Evolutionary conservation across 2,329 filamentous ascomycete species (phyloP).

Genomic region (Ophiostoma pallidulum): DNA sequence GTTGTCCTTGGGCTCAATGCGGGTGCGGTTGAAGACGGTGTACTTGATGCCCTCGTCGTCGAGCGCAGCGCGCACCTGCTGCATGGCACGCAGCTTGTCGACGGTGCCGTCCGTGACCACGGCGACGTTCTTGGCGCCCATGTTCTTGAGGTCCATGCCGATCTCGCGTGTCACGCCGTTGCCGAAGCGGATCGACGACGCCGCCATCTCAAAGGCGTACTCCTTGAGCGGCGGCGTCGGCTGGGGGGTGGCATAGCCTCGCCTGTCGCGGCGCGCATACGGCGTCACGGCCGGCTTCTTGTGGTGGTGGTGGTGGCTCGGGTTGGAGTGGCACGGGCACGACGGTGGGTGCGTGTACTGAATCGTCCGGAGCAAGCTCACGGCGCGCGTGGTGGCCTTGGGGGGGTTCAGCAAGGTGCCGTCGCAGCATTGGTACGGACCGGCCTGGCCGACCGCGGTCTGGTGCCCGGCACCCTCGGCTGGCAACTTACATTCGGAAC

Average conservation of each 20-base stretch:
- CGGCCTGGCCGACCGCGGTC: too few relatives aligned
- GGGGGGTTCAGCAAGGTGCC: too few relatives aligned
- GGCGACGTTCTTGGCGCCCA: constrained; percentile 77
- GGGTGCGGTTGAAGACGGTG: constrained; percentile 69
- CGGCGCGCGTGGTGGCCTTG: constrained; percentile 53
- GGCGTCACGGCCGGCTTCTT: constrained; percentile 46
- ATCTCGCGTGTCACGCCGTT: constrained; percentile 91
- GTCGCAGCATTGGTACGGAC: too few relatives aligned
- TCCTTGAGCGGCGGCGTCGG: constrained; percentile 70
- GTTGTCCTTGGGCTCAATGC: constrained; percentile 89
- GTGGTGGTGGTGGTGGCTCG: constrained; percentile 63
- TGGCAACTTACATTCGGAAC: constrained; percentile 26
- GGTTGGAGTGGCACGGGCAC: constrained; percentile 90
- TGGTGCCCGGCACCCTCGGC: too few relatives aligned
- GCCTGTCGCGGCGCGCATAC: constrained; percentile 30
- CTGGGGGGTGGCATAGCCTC: constrained; percentile 64
- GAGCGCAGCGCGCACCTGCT: constrained; percentile 74
- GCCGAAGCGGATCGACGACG: constrained; percentile 87
- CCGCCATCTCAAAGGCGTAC: constrained; percentile 98
- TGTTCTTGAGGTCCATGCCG: constrained; percentile 93
- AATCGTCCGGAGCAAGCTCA: constrained; percentile 73
- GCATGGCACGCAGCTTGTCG: constrained; percentile 75
- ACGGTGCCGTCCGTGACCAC: constrained; percentile 88
- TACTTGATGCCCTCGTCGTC: constrained; percentile 70
- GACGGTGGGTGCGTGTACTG: constrained; percentile 80